Conservation (phyloP, 2,329 filamentous ascomycete species). For the Colletotrichum tabaci region DNA sequence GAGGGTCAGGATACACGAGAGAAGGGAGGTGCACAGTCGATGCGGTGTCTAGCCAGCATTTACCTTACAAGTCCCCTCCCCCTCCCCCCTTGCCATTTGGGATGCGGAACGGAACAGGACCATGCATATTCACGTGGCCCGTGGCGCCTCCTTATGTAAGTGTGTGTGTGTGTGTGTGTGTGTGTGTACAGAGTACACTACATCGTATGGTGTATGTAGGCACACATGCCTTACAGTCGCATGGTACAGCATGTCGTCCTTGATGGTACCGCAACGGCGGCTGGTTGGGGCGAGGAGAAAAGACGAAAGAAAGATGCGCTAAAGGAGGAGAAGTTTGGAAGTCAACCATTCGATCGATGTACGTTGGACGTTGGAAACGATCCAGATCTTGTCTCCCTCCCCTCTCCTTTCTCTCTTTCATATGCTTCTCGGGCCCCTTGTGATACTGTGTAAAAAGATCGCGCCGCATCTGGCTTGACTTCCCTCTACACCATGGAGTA, state of each 20-base stretch:
- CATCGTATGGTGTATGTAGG: background rate
- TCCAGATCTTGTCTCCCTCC: background rate
- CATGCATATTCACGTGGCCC: conserved; percentile 11
- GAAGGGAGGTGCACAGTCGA: background rate
- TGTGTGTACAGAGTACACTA: background rate
- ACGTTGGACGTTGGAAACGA: background rate
- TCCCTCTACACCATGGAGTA: too few relatives aligned
- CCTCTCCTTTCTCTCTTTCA: background rate
- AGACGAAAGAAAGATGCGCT: background rate
- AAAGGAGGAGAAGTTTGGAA: background rate
- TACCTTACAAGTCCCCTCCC: background rate
- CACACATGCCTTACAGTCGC: background rate
- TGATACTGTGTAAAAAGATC: conserved; percentile 5
- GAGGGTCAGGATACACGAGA: background rate
- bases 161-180: background rate
- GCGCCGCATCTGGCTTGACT: background rate
- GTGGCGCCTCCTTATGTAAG: background rate
- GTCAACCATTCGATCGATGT: too few relatives aligned
- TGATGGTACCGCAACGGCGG: background rate
- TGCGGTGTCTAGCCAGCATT: background rate
- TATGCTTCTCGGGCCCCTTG: background rate
- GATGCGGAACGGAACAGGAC: background rate
- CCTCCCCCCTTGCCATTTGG: background rate
- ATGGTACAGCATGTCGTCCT: background rate
- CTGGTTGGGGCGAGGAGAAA: background rate